Evolutionary conservation across 169 alveolate genomes (phyloP), one percentile per base, ranked within the genome.

Genomic region (Plasmodium blacklocki): DNA sequence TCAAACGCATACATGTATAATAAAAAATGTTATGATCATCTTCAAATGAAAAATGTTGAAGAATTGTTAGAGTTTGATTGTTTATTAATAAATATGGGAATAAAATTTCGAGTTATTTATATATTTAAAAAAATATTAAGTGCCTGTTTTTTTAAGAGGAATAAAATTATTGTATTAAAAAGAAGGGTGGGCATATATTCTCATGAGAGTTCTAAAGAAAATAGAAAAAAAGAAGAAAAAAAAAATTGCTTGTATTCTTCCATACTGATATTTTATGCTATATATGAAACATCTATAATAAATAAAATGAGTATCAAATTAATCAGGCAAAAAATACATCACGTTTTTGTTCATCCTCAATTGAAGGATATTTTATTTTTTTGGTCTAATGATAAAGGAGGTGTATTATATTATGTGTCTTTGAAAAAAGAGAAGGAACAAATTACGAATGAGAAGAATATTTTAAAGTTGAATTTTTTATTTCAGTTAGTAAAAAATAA

Each of bases 131-230:
- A 56, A 18, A 18, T 21, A 15, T 56, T 56, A 12, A 14, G 23
- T 12, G 64, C 64, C 18, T 56, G 64, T 56, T 56, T 56, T 56
- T 56, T 56, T 56, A n/a, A 56, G 12, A 15, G 64, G 18, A 56
- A 21, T 6, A 8, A 56, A 56, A 14, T 56, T 56, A 8, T 56
- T 21, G 18, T 56, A 56, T 21, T 56, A 56, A 56, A 56, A 56
- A 56, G 64, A 56, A 56, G 47, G 47, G 47, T 39, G 1, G 47
- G 47, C 1, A 39, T 39, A 15, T 56, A 14, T 56, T 0, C 23
- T 56, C 15, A 18, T 56, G 6, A 14, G 1, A 39, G 47, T 39
- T 39, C 47, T 39, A 39, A 39, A 39, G 11, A 39, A 18, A 14
- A 56, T 18, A 18, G 64, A 18, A 56, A 56, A 56, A 56, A 15